phyloP scores from a whole-genome alignment of 225 moss, liverwort and hornwort genomes.

The Polytrichum formosum region DNA sequence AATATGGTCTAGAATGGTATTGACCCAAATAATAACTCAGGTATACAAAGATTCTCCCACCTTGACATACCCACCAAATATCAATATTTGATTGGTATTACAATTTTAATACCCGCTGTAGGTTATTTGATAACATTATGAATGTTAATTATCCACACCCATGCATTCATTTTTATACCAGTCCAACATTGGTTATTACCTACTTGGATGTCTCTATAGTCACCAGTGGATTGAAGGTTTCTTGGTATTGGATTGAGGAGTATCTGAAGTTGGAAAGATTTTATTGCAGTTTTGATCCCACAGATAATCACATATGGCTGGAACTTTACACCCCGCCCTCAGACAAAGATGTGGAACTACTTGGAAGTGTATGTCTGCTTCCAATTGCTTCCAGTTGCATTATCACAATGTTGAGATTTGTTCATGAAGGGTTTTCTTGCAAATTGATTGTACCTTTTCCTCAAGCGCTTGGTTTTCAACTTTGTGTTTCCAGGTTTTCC shows the following conservation, averaged over 20 bases:
- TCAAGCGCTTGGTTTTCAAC: neutral
- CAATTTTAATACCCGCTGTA: too few species aligned
- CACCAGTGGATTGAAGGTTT: neutral
- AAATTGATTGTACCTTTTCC: neutral
- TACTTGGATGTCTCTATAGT: neutral
- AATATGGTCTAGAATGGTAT: too few species aligned
- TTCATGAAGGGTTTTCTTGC: too few species aligned
- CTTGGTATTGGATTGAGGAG: neutral
- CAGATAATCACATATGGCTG: constrained; percentile 75
- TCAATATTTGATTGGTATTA: too few species aligned
- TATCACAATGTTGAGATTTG: neutral
- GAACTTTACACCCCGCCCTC: constrained; percentile 83
- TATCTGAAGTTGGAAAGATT: neutral
- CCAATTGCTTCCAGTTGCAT: constrained; percentile 1
- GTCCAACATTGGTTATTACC: too few species aligned
- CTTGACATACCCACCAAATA: too few species aligned
- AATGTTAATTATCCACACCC: neutral
- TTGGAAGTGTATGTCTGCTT: constrained; percentile 72
- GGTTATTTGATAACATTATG: too few species aligned
- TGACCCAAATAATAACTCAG: too few species aligned
- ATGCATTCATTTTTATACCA: neutral
- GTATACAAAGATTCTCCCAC: too few species aligned
- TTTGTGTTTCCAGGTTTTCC: constrained; percentile 58
- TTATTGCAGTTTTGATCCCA: constrained; percentile 75
- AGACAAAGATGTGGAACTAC: constrained; percentile 70